A percentile compares a stretch with the other conserved stretches of the same genome.
Conservation (phyloP, 768 basidiomycete species). For the Fibroporia radiculosa region DNA sequence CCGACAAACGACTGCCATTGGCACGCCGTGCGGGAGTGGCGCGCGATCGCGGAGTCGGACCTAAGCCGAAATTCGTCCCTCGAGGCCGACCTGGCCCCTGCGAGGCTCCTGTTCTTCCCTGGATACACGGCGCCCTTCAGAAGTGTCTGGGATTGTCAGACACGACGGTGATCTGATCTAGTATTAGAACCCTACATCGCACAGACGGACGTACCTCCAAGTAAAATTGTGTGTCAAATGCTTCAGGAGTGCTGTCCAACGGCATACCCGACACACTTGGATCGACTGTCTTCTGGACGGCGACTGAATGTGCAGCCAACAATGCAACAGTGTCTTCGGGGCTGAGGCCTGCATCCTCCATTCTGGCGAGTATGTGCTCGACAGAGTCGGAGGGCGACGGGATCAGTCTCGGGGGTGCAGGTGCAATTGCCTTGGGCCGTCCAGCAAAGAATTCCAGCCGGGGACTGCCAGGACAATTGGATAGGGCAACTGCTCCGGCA, state of each 20-base stretch:
- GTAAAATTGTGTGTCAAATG: conserved; percentile 23
- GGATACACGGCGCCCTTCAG: conserved; percentile 13
- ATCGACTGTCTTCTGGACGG: conserved; percentile 11
- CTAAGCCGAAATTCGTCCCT: conserved; percentile 13
- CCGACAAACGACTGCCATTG: conserved; percentile 13
- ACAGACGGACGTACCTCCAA: conserved; percentile 12
- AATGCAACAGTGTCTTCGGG: conserved; percentile 13
- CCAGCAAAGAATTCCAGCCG: conserved; percentile 15
- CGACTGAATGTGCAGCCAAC: conserved; percentile 17
- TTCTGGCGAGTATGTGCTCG: conserved; percentile 13
- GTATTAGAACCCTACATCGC: too few species aligned
- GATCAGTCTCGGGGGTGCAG: conserved; percentile 16
- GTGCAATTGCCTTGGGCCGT: conserved; percentile 12
- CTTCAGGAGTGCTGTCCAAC: conserved; percentile 19
- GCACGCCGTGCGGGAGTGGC: conserved; percentile 11
- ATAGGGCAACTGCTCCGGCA: conserved; percentile 18
- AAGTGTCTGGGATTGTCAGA: conserved; percentile 4
- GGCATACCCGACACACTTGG: conserved; percentile 10
- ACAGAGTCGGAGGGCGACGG: conserved; percentile 19
- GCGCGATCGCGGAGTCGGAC: conserved; percentile 14
- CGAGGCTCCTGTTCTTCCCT: conserved; percentile 7
- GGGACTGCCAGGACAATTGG: conserved; percentile 17
- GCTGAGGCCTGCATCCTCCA: conserved; percentile 15
- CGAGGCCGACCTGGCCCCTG: conserved; percentile 11
- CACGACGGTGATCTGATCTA: too few species aligned